Percentiles rank a stretch among this genome's conserved stretches.
Evolutionary conservation across 139 green algal genomes (phyloP).

Genomic region (Penium margaritaceum): DNA sequence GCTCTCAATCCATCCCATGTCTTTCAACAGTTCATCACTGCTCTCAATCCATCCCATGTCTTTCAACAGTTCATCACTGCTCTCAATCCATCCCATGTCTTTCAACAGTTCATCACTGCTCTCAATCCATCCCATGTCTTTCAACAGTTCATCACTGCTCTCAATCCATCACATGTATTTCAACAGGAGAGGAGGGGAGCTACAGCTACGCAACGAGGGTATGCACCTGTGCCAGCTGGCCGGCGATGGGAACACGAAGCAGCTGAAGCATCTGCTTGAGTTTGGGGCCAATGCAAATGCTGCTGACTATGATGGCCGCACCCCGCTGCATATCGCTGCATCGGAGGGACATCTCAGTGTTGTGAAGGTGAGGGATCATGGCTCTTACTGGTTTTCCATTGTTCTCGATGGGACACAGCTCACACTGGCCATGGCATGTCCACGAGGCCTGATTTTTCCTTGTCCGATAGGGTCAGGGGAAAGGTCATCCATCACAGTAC

Average conservation of each 20-base stretch:
- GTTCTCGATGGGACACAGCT: too few relatives aligned
- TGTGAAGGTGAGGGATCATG: slow-evolving; percentile 31
- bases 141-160: neutral
- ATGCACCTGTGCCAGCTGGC: slow-evolving; percentile 26
- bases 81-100: neutral
- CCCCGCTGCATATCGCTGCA: slow-evolving; percentile 49
- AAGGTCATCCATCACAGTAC: too few relatives aligned
- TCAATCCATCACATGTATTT: neutral
- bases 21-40: neutral
- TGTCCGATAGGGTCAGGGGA: too few relatives aligned
- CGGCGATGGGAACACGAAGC: neutral
- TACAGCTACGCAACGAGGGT: slow-evolving; percentile 19
- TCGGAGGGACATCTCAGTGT: slow-evolving; percentile 27
- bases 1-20: neutral
- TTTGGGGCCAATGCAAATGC: slow-evolving; percentile 16
- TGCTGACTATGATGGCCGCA: slow-evolving; percentile 33
- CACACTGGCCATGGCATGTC: too few relatives aligned
- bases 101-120: neutral
- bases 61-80: neutral
- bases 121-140: neutral
- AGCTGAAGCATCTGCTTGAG: slow-evolving; percentile 23
- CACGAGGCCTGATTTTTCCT: too few relatives aligned
- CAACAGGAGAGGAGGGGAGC: slow-evolving; percentile 10
- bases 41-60: neutral
- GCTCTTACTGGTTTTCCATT: too few relatives aligned